Evolutionary conservation across 352 stramenopile species (phyloP).

Genomic region (Globisporangium spinosum): DNA sequence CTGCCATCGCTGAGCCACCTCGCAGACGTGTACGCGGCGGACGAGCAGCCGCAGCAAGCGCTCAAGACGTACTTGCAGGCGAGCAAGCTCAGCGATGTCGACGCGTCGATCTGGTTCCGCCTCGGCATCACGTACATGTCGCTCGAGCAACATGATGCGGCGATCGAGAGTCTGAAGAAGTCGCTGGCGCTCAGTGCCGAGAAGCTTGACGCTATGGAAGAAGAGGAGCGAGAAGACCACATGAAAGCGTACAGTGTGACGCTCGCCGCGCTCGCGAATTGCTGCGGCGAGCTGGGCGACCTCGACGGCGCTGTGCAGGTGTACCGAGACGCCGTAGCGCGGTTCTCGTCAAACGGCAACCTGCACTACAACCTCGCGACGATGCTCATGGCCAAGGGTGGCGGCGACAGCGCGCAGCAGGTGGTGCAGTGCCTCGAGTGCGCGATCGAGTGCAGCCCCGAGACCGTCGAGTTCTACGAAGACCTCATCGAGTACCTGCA

Average conservation of each 20-base stretch:
- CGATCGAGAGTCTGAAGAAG: conserved; percentile 34
- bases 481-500: conserved; percentile 44
- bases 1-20: conserved; percentile 45
- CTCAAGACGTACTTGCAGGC: conserved; percentile 37
- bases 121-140: conserved; percentile 37
- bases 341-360: conserved; percentile 44
- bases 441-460: conserved; percentile 36
- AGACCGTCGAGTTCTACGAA: conserved; percentile 48
- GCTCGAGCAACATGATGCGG: conserved; percentile 30
- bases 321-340: conserved; percentile 36
- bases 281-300: conserved; percentile 50
- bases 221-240: conserved; percentile 18
- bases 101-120: conserved; percentile 57
- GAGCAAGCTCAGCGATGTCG: conserved; percentile 28
- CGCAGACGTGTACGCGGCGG: conserved; percentile 39
- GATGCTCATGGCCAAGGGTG: conserved; percentile 50
- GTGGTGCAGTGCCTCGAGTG: conserved; percentile 26
- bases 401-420: conserved; percentile 18
- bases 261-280: conserved; percentile 50
- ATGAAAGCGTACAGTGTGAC: conserved; percentile 49
- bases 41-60: conserved; percentile 30
- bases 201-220: conserved; percentile 17
- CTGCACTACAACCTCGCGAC: conserved; percentile 69
- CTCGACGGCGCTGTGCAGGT: conserved; percentile 42
- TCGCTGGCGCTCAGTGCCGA: conserved; percentile 28